Evolutionary conservation across 129 eudicot species (phyloP), one percentile per base, ranked within the genome.

Genomic region (Centrapalus pauciflorus): DNA sequence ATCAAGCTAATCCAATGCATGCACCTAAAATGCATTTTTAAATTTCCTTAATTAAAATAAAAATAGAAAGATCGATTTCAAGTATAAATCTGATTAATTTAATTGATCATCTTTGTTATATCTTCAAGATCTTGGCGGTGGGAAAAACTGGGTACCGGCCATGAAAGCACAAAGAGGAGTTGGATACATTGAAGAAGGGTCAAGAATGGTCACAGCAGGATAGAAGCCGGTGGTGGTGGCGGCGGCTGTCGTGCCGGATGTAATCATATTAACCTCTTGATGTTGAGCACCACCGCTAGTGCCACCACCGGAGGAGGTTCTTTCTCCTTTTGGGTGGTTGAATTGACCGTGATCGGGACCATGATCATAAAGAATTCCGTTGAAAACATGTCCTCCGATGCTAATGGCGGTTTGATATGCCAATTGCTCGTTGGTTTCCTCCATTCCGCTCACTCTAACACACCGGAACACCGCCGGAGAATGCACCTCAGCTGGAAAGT

Each of bases 141-240:
- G 87, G 32, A 85, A 85, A 71, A 80, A 80, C 54, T 85, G 89
- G 75, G 96, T 82, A 82, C 96, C 96, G 27, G 89, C 77, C 77
- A 88, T 63, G 82, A 75, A 85, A 25, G 80, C 76, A 72, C 56
- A 72, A 63, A 86, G 69, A 7, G 95, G 88, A 59, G 88, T 55
- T 13, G 89, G 80, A 62, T 80, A 85, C 1, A 78, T 12, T 0
- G 82, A 77, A 68, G 83, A 71, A 73, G 87, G 80, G 24, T 85
- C 92, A 9, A 77, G 50, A 72, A 82, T 23, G 3, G 85, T 58
- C 19, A 76, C 59, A 64, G 64, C 78, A 4, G 56, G 71, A 56
- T 62, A 49, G 33, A 58, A 30, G 25, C 43, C 50, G 10, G 65
- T 52, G 10, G 46, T 35, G 57, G 50, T 35, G 51, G 25, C 61